phyloP scores from a whole-genome alignment of 371 early-diverging fungal species.

The Zancudomyces culisetae region DNA sequence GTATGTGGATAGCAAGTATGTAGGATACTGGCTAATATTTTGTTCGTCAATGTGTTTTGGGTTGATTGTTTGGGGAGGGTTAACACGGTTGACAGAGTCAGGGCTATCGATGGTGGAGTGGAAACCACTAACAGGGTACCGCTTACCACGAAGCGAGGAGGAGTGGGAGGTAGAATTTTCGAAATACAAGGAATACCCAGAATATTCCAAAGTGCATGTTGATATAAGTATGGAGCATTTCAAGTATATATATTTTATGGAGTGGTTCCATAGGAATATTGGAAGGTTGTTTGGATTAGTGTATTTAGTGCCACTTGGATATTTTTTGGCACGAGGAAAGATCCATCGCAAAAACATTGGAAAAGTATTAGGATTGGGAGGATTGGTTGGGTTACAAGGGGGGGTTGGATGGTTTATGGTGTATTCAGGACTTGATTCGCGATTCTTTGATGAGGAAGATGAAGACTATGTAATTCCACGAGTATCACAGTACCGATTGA shows the following conservation, averaged over 20 bases:
- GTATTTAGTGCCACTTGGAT: slow-evolving; percentile 68
- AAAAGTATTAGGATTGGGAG: slow-evolving; percentile 49
- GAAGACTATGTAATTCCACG: slow-evolving; percentile 69
- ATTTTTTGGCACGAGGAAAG: slow-evolving; percentile 59
- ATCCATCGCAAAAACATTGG: slow-evolving; percentile 47
- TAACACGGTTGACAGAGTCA: slow-evolving; percentile 89
- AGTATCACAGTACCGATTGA: slow-evolving; percentile 83
- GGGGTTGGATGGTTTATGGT: slow-evolving; percentile 98
- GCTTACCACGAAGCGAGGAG: slow-evolving; percentile 62
- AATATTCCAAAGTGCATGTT: slow-evolving; percentile 65
- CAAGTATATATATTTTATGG: slow-evolving; percentile 90
- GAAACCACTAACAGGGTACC: slow-evolving; percentile 84
- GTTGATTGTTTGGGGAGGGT: slow-evolving; percentile 86
- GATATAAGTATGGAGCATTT: slow-evolving; percentile 79
- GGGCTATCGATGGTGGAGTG: slow-evolving; percentile 94
- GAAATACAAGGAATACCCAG: slow-evolving; percentile 93
- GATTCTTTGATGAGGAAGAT: slow-evolving; percentile 41
- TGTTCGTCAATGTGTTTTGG: slow-evolving; percentile 75
- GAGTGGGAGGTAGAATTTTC: slow-evolving; percentile 89
- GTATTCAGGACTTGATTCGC: slow-evolving; percentile 61
- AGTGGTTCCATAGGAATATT: slow-evolving; percentile 89
- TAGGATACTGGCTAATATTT: slow-evolving; percentile 84
- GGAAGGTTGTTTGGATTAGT: slow-evolving; percentile 82
- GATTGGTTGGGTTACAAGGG: slow-evolving; percentile 77
- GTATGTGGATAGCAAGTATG: slow-evolving; percentile 12